These are phyloP conservation scores for Reutealis trisperma DNA, from an alignment of 345 rosid species.

Conservation along the genomic window DNA sequence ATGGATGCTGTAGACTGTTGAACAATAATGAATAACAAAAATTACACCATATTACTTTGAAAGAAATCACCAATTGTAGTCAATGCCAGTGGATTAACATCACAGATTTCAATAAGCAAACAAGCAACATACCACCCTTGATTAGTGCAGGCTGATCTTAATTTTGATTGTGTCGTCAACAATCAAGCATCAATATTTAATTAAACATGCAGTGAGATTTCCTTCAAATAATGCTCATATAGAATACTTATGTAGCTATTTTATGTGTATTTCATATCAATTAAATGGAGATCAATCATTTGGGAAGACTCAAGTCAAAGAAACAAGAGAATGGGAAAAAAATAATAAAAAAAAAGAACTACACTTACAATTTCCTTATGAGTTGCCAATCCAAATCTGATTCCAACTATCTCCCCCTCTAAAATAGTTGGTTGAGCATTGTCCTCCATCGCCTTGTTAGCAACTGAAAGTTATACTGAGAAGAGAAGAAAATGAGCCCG, in stretches of 20 bases:
- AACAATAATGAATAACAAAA: conserved; percentile 11
- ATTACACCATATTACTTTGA: not conserved
- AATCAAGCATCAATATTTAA: not conserved
- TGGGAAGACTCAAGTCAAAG: not conserved
- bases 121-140: not conserved
- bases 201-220: too few relatives aligned
- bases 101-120: not conserved
- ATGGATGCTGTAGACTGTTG: conserved; percentile 65
- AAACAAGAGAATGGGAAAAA: not conserved
- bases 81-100: not conserved
- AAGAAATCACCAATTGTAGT: conserved; percentile 3
- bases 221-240: not conserved
- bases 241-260: not conserved
- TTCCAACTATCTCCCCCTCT: conserved; percentile 70
- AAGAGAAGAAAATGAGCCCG: not conserved
- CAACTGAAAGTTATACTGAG: not conserved
- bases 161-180: not conserved
- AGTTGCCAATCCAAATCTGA: conserved; percentile 68
- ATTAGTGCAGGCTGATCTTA: not conserved
- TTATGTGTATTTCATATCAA: not conserved
- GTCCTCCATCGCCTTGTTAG: conserved; percentile 55
- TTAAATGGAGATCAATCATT: not conserved
- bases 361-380: conserved; percentile 72
- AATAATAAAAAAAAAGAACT: too few relatives aligned
- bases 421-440: conserved; percentile 36